Evolutionary conservation across 1,284 basidiomycete species (phyloP).

Genomic region (Cutaneotrichosporon sp.): DNA sequence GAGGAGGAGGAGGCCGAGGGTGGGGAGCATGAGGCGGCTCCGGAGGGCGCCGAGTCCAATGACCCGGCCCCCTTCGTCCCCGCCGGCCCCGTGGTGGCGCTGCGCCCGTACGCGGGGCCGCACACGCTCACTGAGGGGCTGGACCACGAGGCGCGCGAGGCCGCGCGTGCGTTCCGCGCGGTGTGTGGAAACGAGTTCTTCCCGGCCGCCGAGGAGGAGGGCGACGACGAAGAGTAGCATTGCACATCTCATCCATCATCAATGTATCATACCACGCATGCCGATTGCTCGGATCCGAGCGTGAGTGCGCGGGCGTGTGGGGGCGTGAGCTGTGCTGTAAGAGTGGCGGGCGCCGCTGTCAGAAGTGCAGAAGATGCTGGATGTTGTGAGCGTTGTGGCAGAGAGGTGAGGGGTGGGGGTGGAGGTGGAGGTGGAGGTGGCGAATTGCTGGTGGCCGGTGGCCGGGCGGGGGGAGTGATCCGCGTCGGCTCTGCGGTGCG

Average conservation of each 20-base stretch:
- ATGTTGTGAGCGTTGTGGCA: no score
- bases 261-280: not conserved
- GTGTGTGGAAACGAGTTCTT: conserved; percentile 51
- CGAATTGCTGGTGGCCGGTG: no score
- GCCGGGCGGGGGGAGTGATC: no score
- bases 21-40: no score
- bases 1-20: not conserved
- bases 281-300: not conserved
- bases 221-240: conserved; percentile 50
- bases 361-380: no score
- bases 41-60: not conserved
- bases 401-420: no score
- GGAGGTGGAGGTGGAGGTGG: no score
- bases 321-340: no score
- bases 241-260: conserved; percentile 4
- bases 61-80: conserved; percentile 8
- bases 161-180: conserved; percentile 35
- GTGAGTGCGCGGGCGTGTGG: no score
- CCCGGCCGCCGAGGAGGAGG: conserved; percentile 56
- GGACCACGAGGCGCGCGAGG: conserved; percentile 48
- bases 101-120: conserved; percentile 36
- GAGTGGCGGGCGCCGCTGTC: not conserved
- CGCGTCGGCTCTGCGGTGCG: no score
- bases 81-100: conserved; percentile 24
- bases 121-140: conserved; percentile 44